These are phyloP conservation scores for Aurinia saxatilis DNA, from an alignment of 345 rosid genomes.

Conservation along the genomic window DNA sequence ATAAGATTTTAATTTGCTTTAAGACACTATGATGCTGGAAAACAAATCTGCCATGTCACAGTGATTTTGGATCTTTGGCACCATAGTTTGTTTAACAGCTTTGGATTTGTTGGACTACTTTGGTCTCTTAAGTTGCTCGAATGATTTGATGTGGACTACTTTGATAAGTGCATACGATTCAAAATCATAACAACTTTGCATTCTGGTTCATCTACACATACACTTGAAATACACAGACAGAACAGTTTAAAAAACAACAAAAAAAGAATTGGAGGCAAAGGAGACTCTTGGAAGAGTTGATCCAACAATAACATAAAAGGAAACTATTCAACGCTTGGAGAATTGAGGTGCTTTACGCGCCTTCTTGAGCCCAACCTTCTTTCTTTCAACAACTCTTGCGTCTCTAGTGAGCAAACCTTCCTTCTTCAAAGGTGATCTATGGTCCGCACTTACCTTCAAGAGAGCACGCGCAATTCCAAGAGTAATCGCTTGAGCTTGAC, in stretches of 20 bases:
- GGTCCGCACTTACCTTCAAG: slow-evolving; percentile 68
- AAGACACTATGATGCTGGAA: too few relatives aligned
- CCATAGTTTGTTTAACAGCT: too few relatives aligned
- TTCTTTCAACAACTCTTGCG: slow-evolving; percentile 83
- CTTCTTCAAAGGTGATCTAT: slow-evolving; percentile 61
- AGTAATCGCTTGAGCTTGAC: slow-evolving; percentile 96
- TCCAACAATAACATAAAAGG: slow-evolving; percentile 2
- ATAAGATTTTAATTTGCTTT: too few relatives aligned
- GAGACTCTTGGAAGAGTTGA: neutral
- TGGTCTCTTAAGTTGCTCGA: too few relatives aligned
- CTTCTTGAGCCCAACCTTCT: slow-evolving; percentile 90
- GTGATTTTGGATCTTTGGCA: too few relatives aligned
- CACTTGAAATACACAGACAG: neutral
- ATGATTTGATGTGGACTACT: too few relatives aligned
- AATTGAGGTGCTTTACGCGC: slow-evolving; percentile 94
- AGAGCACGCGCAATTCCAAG: slow-evolving; percentile 87
- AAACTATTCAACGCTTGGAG: slow-evolving; percentile 67
- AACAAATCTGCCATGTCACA: too few relatives aligned
- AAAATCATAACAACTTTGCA: slow-evolving; percentile 4
- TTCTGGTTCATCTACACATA: slow-evolving; percentile 16
- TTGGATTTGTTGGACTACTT: too few relatives aligned
- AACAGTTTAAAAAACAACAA: too few relatives aligned
- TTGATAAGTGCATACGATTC: neutral
- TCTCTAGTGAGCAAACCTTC: slow-evolving; percentile 90
- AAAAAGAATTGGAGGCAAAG: slow-evolving; percentile 1